phyloP scores from a whole-genome alignment of 1,139 yeast genomes.

The Lodderomyces jiufengensis region DNA sequence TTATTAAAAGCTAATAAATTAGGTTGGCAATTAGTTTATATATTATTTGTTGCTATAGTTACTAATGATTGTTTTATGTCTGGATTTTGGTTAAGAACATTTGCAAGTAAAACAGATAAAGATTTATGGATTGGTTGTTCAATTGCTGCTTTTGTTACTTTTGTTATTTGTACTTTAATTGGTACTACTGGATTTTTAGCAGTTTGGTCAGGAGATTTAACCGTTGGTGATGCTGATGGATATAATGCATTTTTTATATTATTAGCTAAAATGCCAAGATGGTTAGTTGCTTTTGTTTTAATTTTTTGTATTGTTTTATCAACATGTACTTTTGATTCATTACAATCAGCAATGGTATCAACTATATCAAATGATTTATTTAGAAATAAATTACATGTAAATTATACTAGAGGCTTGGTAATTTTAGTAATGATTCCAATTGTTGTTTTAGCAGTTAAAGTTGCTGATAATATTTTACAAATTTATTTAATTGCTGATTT shows the following conservation, averaged over 20 bases:
- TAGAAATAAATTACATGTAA: conserved; percentile 68
- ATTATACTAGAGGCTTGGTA: conserved; percentile 71
- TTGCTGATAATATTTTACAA: conserved; percentile 78
- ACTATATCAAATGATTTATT: conserved; percentile 86
- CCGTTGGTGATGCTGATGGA: conserved; percentile 57
- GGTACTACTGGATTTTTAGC: conserved; percentile 87
- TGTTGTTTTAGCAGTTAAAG: conserved; percentile 75
- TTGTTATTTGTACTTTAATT: conserved; percentile 62
- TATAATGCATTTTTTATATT: conserved; percentile 68
- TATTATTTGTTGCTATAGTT: conserved; percentile 78
- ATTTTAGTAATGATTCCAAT: conserved; percentile 77
- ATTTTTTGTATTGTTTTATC: conserved; percentile 72
- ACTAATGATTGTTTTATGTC: conserved; percentile 89
- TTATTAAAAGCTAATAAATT: conserved; percentile 59
- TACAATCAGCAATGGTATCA: conserved; percentile 87
- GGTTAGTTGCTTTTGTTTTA: conserved; percentile 82
- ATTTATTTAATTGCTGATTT: conserved; percentile 89
- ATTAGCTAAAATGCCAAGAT: conserved; percentile 70
- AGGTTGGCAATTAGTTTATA: conserved; percentile 89
- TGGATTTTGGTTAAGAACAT: conserved; percentile 92
- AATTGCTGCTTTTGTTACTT: conserved; percentile 66
- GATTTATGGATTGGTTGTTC: conserved; percentile 75
- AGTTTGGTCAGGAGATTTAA: conserved; percentile 80
- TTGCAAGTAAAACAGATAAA: conserved; percentile 76
- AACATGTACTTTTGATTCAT: conserved; percentile 85